phyloP scores from a whole-genome alignment of 352 stramenopile species.

The Globisporangium sylvaticum region DNA sequence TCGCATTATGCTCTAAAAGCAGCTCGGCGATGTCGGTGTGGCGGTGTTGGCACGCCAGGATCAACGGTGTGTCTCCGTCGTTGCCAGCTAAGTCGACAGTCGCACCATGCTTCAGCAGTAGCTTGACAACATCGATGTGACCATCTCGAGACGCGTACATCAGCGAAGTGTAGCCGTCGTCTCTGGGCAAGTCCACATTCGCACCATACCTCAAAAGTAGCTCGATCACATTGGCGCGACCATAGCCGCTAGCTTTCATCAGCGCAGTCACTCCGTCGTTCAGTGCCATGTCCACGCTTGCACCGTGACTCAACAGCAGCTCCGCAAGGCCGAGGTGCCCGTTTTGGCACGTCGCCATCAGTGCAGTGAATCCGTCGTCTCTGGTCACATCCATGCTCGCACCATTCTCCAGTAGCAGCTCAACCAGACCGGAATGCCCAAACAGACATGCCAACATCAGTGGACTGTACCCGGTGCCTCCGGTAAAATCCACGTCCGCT shows the following conservation, averaged over 20 bases:
- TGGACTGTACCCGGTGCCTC: neutral
- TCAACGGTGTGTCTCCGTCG: neutral
- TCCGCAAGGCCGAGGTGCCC: neutral
- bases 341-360: neutral
- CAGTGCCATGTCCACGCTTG: neutral
- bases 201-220: neutral
- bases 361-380: neutral
- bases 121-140: neutral
- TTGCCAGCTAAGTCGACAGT: neutral
- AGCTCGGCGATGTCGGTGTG: neutral
- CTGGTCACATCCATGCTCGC: neutral
- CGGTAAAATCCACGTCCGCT: neutral
- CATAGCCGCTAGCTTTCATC: neutral
- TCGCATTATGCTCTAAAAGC: neutral
- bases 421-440: neutral
- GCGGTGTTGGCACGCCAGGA: neutral
- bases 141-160: slow-evolving; percentile 3
- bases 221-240: neutral
- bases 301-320: neutral
- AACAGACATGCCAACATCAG: neutral
- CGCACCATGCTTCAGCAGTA: neutral
- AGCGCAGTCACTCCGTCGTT: neutral
- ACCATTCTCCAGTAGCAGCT: neutral
- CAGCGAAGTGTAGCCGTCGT: slow-evolving; percentile 4
- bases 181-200: neutral